Percentiles rank a stretch among this genome's conserved stretches.
Evolutionary conservation across 1,284 basidiomycete genomes (phyloP).

Genomic region (Leccinum angustisporum): DNA sequence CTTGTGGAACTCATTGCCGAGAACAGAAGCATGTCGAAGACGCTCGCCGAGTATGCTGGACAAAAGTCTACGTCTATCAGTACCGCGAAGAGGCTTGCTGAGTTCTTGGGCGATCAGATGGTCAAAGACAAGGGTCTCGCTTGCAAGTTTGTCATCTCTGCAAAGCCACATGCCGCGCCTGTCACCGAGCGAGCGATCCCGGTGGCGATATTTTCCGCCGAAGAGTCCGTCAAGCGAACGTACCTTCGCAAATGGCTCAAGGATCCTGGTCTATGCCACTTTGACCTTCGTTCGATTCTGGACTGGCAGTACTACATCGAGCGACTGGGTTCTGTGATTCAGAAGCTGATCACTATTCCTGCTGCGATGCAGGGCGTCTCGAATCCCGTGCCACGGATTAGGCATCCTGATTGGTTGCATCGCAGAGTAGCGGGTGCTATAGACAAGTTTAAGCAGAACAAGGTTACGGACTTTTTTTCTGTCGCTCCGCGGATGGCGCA

Average conservation of each 20-base stretch:
- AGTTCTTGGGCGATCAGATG: conserved; percentile 98
- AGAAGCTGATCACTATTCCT: conserved; percentile 99
- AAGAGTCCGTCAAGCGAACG: conserved; percentile 84
- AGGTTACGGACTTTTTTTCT: conserved; percentile 95
- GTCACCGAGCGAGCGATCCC: conserved; percentile 98
- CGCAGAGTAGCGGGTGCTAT: conserved; percentile 86
- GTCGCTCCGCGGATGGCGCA: conserved; percentile 30
- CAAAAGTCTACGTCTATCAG: conserved; percentile 99
- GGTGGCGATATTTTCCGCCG: conserved; percentile 97
- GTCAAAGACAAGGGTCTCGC: conserved; percentile 99
- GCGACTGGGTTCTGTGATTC: conserved; percentile 95
- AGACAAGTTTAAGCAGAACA: conserved; percentile 98
- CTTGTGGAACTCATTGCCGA: conserved; percentile 98
- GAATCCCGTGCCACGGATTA: conserved; percentile 95
- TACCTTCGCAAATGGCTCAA: conserved; percentile 98
- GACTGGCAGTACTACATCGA: conserved; percentile 99
- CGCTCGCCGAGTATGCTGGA: conserved; percentile 91
- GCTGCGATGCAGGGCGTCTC: conserved; percentile 97
- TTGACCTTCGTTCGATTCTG: conserved; percentile 92
- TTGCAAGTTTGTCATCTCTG: conserved; percentile 98
- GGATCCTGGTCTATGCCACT: conserved; percentile 85
- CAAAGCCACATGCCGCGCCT: conserved; percentile 89
- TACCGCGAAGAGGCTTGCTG: conserved; percentile 92
- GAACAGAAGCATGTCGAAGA: conserved; percentile 98
- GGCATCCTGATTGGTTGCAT: conserved; percentile 97